Conservation (phyloP, 768 basidiomycete genomes). For the Amanita brunnescens region DNA sequence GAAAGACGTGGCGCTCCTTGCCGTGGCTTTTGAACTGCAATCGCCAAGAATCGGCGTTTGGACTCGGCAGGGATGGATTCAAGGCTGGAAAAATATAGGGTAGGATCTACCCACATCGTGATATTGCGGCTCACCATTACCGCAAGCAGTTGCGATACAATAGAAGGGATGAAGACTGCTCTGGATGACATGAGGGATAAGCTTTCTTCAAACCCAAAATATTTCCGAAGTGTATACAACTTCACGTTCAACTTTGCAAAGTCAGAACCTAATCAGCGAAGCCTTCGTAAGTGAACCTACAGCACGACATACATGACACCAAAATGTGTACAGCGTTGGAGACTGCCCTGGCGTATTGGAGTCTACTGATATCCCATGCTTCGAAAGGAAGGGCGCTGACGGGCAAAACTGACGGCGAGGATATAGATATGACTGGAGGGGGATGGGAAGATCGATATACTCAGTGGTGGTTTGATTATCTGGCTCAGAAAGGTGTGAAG, state of each 20-base stretch:
- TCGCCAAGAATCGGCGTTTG: constrained; percentile 69
- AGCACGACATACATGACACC: not conserved
- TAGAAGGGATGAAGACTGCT: constrained; percentile 48
- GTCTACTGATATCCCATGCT: constrained; percentile 65
- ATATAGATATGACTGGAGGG: constrained; percentile 37
- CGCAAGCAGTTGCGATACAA: constrained; percentile 49
- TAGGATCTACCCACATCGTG: constrained; percentile 15
- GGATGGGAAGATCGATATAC: constrained; percentile 61
- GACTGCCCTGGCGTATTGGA: constrained; percentile 71
- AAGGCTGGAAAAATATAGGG: constrained; percentile 74
- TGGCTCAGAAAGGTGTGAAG: constrained; percentile 54
- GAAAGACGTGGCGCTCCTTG: constrained; percentile 77
- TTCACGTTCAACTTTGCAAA: constrained; percentile 78
- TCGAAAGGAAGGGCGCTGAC: constrained; percentile 57
- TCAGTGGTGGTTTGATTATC: constrained; percentile 74
- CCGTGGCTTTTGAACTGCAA: constrained; percentile 74
- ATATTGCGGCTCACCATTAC: not conserved
- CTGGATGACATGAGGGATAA: constrained; percentile 47
- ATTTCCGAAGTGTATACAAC: constrained; percentile 73
- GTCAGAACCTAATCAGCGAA: constrained; percentile 60
- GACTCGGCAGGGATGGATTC: constrained; percentile 62
- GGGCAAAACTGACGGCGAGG: constrained; percentile 26
- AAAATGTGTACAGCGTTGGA: constrained; percentile 27
- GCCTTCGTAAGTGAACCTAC: constrained; percentile 46
- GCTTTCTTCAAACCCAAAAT: constrained; percentile 54